These are phyloP conservation scores for Hordeum marinum DNA, from an alignment of 176 grass and related monocot species.

Conservation along the genomic window DNA sequence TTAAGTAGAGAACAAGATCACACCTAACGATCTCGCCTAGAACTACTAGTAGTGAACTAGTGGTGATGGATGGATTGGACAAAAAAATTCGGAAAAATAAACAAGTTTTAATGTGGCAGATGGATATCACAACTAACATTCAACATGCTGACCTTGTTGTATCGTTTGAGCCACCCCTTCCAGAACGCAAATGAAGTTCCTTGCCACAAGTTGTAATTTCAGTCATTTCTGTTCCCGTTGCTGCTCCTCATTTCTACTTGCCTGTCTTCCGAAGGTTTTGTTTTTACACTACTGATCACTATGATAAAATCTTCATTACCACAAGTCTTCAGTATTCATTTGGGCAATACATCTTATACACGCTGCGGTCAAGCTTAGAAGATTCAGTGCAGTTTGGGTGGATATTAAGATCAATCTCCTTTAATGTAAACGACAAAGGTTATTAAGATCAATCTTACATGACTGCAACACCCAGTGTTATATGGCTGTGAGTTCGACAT, in stretches of 20 bases:
- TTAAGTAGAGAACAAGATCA: background rate
- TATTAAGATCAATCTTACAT: background rate
- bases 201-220: background rate
- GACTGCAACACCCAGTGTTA: background rate
- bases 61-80: background rate
- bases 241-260: background rate
- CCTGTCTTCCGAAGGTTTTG: too few relatives aligned
- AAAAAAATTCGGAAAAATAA: background rate
- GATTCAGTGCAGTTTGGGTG: background rate
- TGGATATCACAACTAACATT: background rate
- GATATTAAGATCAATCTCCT: background rate
- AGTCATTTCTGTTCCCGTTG: background rate
- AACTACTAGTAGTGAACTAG: background rate
- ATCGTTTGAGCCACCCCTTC: background rate
- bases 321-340: background rate
- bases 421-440: background rate
- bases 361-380: background rate
- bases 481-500: background rate
- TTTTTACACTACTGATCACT: too few relatives aligned
- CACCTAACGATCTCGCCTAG: background rate
- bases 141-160: background rate
- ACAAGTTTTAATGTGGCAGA: background rate
- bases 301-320: background rate
- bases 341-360: background rate
- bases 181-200: background rate